Conservation (phyloP, 164 flowering plant genomes). For the Annona squamosa region DNA sequence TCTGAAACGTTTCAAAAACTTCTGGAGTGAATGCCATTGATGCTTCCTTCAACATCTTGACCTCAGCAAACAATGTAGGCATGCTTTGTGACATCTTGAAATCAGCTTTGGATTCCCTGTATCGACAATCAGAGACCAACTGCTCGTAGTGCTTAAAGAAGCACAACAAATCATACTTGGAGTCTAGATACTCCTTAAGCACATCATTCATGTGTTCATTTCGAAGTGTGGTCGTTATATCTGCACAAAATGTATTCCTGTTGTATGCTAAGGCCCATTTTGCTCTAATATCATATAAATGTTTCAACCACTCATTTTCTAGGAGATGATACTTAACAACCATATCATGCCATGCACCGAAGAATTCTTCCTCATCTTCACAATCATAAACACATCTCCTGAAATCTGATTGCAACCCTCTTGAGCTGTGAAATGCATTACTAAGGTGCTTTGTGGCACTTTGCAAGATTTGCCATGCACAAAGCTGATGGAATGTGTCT, state of each 20-base stretch:
- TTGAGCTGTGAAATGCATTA: background rate
- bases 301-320: background rate
- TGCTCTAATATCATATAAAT: background rate
- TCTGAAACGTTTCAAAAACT: background rate
- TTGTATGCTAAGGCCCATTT: slow-evolving; percentile 8
- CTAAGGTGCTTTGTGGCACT: slow-evolving; percentile 1
- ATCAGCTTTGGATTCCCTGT: background rate
- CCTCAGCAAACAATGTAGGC: background rate
- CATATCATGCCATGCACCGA: slow-evolving; percentile 6
- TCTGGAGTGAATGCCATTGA: background rate
- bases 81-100: background rate
- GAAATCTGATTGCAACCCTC: background rate
- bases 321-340: background rate
- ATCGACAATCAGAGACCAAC: background rate
- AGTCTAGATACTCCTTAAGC: background rate
- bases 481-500: slow-evolving; percentile 1
- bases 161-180: background rate
- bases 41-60: background rate
- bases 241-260: slow-evolving; percentile 3
- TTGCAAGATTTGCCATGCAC: slow-evolving; percentile 6
- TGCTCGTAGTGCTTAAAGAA: slow-evolving; percentile 1
- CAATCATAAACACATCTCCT: background rate
- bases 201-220: slow-evolving; percentile 2
- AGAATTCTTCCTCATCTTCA: slow-evolving; percentile 4
- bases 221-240: background rate